Evolutionary conservation across 306 rosid genomes (phyloP).

Genomic region (Fragaria nilgerrensis): DNA sequence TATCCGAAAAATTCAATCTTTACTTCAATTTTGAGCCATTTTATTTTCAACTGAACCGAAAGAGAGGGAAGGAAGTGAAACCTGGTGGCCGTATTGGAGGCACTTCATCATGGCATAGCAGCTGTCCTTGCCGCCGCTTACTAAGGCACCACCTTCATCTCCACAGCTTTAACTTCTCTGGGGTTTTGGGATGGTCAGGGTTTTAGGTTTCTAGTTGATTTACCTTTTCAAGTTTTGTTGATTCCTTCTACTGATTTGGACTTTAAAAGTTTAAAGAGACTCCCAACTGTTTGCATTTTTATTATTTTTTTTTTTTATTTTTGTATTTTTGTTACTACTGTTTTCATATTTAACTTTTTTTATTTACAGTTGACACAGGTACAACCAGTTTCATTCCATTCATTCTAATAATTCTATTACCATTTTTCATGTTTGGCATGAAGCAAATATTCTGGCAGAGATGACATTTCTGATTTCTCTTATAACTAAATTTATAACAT

Average conservation of each 20-base stretch:
- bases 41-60: not conserved
- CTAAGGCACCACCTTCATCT: constrained; percentile 87
- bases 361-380: too few species aligned
- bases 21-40: not conserved
- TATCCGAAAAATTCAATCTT: not conserved
- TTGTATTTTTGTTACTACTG: too few species aligned
- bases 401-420: too few species aligned
- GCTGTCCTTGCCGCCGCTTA: constrained; percentile 97
- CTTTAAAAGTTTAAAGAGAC: too few species aligned
- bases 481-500: too few species aligned
- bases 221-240: not conserved
- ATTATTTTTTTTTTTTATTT: too few species aligned
- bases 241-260: not conserved
- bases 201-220: not conserved
- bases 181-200: not conserved
- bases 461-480: too few species aligned
- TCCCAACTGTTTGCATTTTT: too few species aligned
- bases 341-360: too few species aligned
- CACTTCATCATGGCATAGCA: constrained; percentile 90
- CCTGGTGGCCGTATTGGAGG: constrained; percentile 81
- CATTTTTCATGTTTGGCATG: too few species aligned
- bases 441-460: too few species aligned
- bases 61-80: constrained; percentile 2
- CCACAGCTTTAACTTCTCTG: not conserved
- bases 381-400: too few species aligned